Evolutionary conservation across 768 basidiomycete genomes (phyloP), one percentile per base, ranked within the genome.

Genomic region (Lactifluus echinatus): DNA sequence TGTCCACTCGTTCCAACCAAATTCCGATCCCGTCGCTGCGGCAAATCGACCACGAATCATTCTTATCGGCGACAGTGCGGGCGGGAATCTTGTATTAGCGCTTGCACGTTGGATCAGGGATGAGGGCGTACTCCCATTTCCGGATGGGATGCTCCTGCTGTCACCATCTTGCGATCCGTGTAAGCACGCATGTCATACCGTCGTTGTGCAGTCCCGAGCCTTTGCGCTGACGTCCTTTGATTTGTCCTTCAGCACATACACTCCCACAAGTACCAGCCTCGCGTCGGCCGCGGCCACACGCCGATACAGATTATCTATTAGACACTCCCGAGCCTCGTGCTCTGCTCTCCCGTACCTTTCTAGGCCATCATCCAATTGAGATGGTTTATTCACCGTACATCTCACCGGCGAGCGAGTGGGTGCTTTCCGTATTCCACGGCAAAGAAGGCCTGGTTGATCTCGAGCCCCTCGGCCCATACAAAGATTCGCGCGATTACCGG

Each of bases 1-100:
- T 10, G 10, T 44, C 12, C 17, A 44, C 28, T 36, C 7, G 34
- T 21, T 33, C 8, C 36, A 19, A 8, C 8, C 14, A 24, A 47
- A 44, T 24, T 8, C 40, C 15, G 55, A 28, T 34, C 19, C 53
- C 62, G 65, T 46, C 60, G 56, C 52, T 64, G 66, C 23, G 42
- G 31, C 44, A 6, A 19, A 34, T 28, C 53, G 58, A 8, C 56
- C 61, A 28, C 69, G 76, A 57, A 72, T 79, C 45, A 64, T 80
- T 26, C 71, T 81, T 43, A 74, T 79, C 34, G 79, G 79, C n/a
- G 79, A 80, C 57, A 78, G 77, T 57, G 77, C 79, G 0, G 79
- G 79, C 12, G 79, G 79, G 6, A 80, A 80, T 58, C 70, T 81
- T 1, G 78, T 75, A 1, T 72, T 81, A 8, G 74, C 77, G 11